Percentiles rank a stretch among this genome's conserved stretches.
Evolutionary conservation across 345 rosid genomes (phyloP).

Genomic region (Triadica sebifera): DNA sequence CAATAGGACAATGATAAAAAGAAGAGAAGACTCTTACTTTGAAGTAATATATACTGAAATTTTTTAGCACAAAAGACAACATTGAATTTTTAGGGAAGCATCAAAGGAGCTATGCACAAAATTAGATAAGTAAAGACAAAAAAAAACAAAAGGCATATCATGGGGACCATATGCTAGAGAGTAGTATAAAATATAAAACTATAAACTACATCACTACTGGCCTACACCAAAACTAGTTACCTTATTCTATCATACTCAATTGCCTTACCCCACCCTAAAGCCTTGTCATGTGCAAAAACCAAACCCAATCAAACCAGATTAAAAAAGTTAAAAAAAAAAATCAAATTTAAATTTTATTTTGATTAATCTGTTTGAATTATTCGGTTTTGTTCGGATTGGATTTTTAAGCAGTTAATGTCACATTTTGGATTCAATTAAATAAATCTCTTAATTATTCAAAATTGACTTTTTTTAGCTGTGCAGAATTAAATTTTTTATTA

Average conservation of each 20-base stretch:
- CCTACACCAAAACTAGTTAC: not conserved
- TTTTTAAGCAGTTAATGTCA: too few relatives aligned
- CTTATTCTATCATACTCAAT: not conserved
- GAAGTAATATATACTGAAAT: not conserved
- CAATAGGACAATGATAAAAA: not conserved
- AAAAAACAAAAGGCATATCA: not conserved
- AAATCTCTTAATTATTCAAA: too few relatives aligned
- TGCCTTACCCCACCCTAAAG: not conserved
- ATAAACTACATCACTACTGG: not conserved
- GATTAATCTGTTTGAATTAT: too few relatives aligned
- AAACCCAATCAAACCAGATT: too few relatives aligned
- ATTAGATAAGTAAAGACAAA: not conserved
- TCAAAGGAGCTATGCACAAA: not conserved
- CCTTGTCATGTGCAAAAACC: not conserved
- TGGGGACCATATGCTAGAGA: not conserved
- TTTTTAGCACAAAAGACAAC: not conserved
- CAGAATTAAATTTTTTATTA: too few relatives aligned
- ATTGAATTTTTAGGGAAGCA: not conserved
- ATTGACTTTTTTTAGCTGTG: too few relatives aligned
- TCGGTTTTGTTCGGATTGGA: too few relatives aligned
- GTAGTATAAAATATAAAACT: not conserved
- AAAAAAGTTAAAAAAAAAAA: too few relatives aligned
- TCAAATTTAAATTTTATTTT: too few relatives aligned
- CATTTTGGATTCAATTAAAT: too few relatives aligned
- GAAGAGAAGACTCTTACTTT: slow-evolving; percentile 2